These are phyloP conservation scores for Aspergillus fischeri DNA, from an alignment of 2,329 filamentous ascomycete genomes.

Conservation along the genomic window DNA sequence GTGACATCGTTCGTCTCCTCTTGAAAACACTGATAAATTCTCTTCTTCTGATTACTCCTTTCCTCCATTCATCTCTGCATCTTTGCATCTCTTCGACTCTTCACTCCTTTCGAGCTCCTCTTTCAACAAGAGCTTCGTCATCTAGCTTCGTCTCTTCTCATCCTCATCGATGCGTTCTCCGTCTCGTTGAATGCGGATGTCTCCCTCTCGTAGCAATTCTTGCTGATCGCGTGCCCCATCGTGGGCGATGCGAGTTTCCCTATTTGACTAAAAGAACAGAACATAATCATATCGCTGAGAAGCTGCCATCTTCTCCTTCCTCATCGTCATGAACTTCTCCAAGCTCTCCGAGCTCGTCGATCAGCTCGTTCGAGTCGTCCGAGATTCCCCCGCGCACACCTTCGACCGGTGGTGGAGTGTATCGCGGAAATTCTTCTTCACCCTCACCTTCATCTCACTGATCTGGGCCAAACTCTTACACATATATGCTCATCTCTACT, in stretches of 20 bases:
- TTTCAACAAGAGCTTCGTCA: background rate
- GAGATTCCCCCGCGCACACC: conserved; percentile 11
- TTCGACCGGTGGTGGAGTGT: conserved; percentile 26
- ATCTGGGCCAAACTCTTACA: conserved; percentile 25
- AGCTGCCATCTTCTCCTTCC: conserved; percentile 4
- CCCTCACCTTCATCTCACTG: conserved; percentile 24
- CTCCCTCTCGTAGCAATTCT: background rate
- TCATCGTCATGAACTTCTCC: conserved; percentile 4
- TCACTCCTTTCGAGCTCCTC: background rate
- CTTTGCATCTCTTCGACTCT: background rate
- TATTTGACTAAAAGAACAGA: background rate
- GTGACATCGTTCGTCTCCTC: background rate
- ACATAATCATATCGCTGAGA: background rate
- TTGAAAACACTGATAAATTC: background rate
- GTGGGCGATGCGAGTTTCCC: conserved; percentile 2
- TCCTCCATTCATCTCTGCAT: background rate
- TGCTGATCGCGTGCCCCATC: background rate
- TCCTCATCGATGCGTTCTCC: background rate
- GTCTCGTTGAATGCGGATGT: background rate
- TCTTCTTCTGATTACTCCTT: background rate
- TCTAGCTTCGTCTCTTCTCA: no score
- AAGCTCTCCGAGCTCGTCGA: conserved; percentile 3
- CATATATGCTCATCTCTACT: conserved; percentile 25
- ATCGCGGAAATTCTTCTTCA: conserved; percentile 28
- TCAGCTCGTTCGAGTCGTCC: background rate